Evolutionary conservation across 2,329 filamentous ascomycete genomes (phyloP).

Genomic region (Xylaria sp.): DNA sequence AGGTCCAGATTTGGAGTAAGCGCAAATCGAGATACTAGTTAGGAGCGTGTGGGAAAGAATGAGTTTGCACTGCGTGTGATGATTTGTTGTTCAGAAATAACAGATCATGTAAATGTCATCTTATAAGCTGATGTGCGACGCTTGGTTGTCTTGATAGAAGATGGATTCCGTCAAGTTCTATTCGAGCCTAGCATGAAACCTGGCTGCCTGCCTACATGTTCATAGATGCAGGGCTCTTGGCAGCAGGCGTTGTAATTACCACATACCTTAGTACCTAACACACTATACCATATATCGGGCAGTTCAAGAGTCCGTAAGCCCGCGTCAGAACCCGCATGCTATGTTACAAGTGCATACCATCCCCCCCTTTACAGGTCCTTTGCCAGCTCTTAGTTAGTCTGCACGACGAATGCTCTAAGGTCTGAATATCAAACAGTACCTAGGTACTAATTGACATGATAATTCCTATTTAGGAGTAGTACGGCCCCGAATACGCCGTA

Average conservation of each 20-base stretch:
- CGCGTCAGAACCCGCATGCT: background rate
- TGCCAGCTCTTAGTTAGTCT: background rate
- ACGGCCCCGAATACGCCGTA: conserved; percentile 23
- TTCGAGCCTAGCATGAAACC: conserved; percentile 3
- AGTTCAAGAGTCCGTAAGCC: conserved; percentile 16
- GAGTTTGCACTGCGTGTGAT: background rate
- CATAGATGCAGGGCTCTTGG: conserved; percentile 1
- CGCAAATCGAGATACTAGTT: background rate
- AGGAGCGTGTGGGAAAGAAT: background rate
- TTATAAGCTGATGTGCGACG: background rate
- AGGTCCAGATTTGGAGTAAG: background rate
- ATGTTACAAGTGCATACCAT: background rate
- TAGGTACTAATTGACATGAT: conserved; percentile 1
- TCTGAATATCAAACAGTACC: background rate
- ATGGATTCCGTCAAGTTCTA: background rate
- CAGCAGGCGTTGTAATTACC: background rate
- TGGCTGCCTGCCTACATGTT: background rate
- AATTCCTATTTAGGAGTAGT: conserved; percentile 16
- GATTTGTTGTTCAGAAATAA: background rate
- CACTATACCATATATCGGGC: conserved; percentile 9
- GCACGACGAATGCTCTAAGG: background rate
- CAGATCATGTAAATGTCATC: background rate
- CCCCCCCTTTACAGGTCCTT: background rate
- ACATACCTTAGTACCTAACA: too few species aligned
- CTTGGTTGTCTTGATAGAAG: conserved; percentile 1